A percentile compares a stretch with the other conserved stretches of the same genome.
phyloP scores from a whole-genome alignment of 345 rosid species.

The Excoecaria cochinchinensis region DNA sequence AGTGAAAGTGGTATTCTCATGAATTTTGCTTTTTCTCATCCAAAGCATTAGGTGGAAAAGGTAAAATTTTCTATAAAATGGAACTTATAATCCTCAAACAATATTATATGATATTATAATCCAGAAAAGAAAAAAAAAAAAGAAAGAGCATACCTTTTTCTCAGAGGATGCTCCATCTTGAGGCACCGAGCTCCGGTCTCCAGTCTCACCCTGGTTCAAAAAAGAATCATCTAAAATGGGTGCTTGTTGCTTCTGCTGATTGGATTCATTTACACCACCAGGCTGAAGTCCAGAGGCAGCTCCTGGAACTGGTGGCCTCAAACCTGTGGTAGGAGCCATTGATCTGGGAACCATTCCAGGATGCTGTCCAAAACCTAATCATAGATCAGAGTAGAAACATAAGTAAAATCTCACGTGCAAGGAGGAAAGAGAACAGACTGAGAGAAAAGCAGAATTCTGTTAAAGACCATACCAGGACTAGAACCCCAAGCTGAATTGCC shows the following conservation, averaged over 20 bases:
- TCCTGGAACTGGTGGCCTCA: slow-evolving; percentile 65
- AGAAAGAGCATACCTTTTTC: slow-evolving; percentile 49
- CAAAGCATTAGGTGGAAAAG: neutral
- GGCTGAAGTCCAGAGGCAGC: slow-evolving; percentile 41
- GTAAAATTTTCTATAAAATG: neutral
- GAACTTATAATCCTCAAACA: neutral
- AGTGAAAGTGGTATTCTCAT: neutral
- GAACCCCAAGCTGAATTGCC: slow-evolving; percentile 81
- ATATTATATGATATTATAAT: neutral
- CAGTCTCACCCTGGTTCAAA: slow-evolving; percentile 46
- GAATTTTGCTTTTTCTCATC: neutral
- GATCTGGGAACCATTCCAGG: slow-evolving; percentile 55
- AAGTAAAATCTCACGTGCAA: slow-evolving; percentile 23
- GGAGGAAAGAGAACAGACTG: slow-evolving; percentile 7
- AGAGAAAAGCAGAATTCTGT: too few species aligned
- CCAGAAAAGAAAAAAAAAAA: too few species aligned
- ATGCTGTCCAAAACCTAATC: slow-evolving; percentile 69
- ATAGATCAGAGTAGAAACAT: slow-evolving; percentile 14
- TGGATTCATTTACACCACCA: slow-evolving; percentile 40
- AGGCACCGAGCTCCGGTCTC: slow-evolving; percentile 40
- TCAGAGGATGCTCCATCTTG: slow-evolving; percentile 48
- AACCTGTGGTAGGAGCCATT: slow-evolving; percentile 49
- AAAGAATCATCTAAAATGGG: slow-evolving; percentile 58
- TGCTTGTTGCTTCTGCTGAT: slow-evolving; percentile 52
- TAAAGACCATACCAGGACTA: slow-evolving; percentile 50